Conservation (phyloP, 2,329 filamentous ascomycete species). For the Ceratocystis cubensis region DNA sequence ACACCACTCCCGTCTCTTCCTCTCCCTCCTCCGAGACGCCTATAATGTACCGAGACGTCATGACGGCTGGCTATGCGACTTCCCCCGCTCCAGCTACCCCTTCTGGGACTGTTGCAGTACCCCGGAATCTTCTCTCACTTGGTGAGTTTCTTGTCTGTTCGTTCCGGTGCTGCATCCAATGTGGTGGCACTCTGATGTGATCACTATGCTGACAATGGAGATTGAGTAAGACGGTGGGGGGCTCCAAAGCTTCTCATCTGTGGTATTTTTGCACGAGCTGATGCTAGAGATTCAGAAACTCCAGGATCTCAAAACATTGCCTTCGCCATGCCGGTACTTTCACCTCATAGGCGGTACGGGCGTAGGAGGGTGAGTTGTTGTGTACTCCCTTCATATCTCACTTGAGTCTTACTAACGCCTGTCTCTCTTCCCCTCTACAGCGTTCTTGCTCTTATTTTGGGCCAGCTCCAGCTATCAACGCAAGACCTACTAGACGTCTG, state of each 20-base stretch:
- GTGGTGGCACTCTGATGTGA: not conserved
- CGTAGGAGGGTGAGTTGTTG: constrained; percentile 2
- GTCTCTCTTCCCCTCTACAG: not conserved
- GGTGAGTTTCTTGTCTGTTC: not conserved
- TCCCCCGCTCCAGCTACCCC: not conserved
- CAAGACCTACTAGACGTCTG: constrained; percentile 1
- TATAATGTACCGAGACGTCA: not conserved
- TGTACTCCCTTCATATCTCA: not conserved
- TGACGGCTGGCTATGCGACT: not conserved
- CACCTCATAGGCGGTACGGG: constrained; percentile 1
- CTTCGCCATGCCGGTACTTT: constrained; percentile 1
- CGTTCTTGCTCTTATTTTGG: not conserved
- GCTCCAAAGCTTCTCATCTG: not conserved
- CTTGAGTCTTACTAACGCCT: not conserved
- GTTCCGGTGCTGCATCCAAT: not conserved
- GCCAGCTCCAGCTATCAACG: not conserved
- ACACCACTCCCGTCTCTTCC: not conserved
- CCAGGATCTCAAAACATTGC: not conserved
- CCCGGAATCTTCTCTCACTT: not conserved
- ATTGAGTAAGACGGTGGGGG: not conserved
- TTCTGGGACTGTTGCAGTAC: not conserved
- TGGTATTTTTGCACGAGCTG: constrained; percentile 1
- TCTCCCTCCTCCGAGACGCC: not conserved
- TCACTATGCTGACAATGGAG: not conserved
- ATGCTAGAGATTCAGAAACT: constrained; percentile 2